These are phyloP conservation scores for Ceratorhiza oryzae-sativae DNA, from an alignment of 1,284 basidiomycete genomes.

Conservation along the genomic window DNA sequence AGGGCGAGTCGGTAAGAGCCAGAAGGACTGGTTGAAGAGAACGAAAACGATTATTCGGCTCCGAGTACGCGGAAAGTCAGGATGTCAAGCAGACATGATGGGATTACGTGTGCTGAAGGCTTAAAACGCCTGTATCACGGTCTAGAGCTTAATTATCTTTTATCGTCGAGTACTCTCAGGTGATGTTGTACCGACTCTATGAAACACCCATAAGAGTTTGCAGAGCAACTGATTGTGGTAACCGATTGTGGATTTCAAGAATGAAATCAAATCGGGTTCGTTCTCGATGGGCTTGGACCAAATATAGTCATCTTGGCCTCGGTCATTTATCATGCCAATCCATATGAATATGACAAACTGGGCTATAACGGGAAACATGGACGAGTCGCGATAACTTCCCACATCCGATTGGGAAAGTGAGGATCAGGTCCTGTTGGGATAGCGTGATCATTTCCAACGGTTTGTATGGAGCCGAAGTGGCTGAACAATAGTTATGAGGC, in stretches of 20 bases:
- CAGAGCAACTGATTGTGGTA: not conserved
- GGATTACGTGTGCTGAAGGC: conserved; percentile 27
- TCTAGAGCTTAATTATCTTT: too few relatives aligned
- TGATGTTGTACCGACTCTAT: too few relatives aligned
- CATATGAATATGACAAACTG: not conserved
- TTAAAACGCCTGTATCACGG: not conserved
- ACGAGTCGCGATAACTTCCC: not conserved
- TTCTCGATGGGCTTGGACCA: not conserved
- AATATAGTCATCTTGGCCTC: not conserved
- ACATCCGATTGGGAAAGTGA: not conserved
- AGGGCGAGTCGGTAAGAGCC: conserved; percentile 21
- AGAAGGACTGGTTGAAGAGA: conserved; percentile 34
- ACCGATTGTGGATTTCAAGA: not conserved
- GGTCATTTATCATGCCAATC: conserved; percentile 16
- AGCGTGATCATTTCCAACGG: conserved; percentile 8
- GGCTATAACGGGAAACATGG: not conserved
- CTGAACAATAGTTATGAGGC: conserved; percentile 4
- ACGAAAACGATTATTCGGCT: conserved; percentile 35
- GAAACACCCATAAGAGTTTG: not conserved
- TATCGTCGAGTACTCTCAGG: too few relatives aligned
- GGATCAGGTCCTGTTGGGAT: not conserved
- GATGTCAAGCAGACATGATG: conserved; percentile 28
- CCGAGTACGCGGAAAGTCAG: conserved; percentile 31
- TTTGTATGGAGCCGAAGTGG: conserved; percentile 4
- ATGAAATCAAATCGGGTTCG: not conserved